Conservation (phyloP, 768 basidiomycete genomes). For the Mycena rebaudengoi region DNA sequence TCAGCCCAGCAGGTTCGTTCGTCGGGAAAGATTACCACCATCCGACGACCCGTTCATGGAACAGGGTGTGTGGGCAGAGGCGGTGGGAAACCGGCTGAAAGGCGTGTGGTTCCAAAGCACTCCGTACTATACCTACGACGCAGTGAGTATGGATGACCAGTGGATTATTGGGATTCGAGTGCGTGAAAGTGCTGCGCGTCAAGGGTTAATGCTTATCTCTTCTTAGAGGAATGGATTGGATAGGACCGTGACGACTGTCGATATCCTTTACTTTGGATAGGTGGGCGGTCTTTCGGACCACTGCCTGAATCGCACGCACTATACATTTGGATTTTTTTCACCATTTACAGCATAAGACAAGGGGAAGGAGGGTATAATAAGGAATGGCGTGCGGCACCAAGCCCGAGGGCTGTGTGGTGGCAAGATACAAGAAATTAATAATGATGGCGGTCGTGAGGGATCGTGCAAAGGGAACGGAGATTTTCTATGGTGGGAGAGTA, state of each 20-base stretch:
- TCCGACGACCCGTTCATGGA: slow-evolving; percentile 7
- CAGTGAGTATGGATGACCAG: slow-evolving; percentile 22
- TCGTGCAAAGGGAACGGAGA: slow-evolving; percentile 4
- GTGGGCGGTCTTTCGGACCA: too few species aligned
- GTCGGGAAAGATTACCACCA: too few species aligned
- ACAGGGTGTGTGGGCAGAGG: slow-evolving; percentile 13
- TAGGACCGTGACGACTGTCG: slow-evolving; percentile 3
- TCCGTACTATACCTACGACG: background rate
- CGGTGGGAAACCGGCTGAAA: slow-evolving; percentile 16
- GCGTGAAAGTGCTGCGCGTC: background rate
- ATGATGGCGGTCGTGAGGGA: slow-evolving; percentile 20
- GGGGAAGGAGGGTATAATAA: slow-evolving; percentile 26
- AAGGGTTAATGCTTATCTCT: background rate
- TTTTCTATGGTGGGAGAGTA: background rate
- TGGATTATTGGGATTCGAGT: slow-evolving; percentile 22
- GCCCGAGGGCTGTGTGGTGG: slow-evolving; percentile 9
- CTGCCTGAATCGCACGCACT: too few species aligned
- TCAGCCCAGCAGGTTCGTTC: background rate
- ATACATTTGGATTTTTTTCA: too few species aligned
- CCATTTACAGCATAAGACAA: background rate
- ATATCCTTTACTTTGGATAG: slow-evolving; percentile 25
- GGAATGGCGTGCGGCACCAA: slow-evolving; percentile 10
- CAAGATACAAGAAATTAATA: background rate
- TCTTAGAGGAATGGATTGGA: background rate
- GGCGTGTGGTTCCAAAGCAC: too few species aligned